A percentile compares a stretch with the other conserved stretches of the same genome.
These are phyloP conservation scores for Podospora appendiculata DNA, from an alignment of 495 filamentous ascomycete species.

Conservation along the genomic window DNA sequence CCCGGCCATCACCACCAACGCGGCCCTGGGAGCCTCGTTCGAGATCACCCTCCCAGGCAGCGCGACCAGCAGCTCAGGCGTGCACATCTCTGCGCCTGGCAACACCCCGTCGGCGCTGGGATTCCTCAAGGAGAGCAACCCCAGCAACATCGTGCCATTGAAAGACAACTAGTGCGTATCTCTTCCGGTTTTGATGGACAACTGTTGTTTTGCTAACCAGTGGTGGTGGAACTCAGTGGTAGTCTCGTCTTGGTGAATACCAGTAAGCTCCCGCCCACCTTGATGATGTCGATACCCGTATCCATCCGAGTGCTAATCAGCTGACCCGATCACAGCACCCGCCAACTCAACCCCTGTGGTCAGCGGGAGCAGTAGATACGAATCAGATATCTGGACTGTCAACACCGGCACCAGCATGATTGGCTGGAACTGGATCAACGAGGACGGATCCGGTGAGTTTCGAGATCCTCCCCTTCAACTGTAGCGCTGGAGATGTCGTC, in stretches of 20 bases:
- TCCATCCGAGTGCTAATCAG: not conserved
- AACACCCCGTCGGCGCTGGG: not conserved
- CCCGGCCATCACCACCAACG: slow-evolving; percentile 1
- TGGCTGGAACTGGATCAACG: slow-evolving; percentile 5
- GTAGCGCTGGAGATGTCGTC: not conserved
- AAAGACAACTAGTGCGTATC: not conserved
- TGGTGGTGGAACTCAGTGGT: not conserved
- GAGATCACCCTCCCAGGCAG: not conserved
- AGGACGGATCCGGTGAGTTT: slow-evolving; percentile 2
- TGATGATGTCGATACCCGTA: not conserved
- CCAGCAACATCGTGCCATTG: not conserved
- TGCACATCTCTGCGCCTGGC: not conserved
- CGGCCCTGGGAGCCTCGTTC: not conserved
- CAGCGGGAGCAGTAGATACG: not conserved
- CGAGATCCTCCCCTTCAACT: not conserved
- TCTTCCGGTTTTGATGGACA: not conserved
- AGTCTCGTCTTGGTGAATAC: not conserved
- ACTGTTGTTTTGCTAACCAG: not conserved
- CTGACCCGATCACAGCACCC: not conserved
- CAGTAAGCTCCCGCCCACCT: not conserved
- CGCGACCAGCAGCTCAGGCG: not conserved
- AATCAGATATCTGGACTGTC: slow-evolving; percentile 7
- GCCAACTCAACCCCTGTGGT: not conserved
- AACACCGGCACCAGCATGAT: slow-evolving; percentile 3
- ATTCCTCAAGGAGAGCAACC: not conserved